Base-by-base conservation (phyloP, 352 stramenopile genomes). In the Phytophthora sansomeana region DNA sequence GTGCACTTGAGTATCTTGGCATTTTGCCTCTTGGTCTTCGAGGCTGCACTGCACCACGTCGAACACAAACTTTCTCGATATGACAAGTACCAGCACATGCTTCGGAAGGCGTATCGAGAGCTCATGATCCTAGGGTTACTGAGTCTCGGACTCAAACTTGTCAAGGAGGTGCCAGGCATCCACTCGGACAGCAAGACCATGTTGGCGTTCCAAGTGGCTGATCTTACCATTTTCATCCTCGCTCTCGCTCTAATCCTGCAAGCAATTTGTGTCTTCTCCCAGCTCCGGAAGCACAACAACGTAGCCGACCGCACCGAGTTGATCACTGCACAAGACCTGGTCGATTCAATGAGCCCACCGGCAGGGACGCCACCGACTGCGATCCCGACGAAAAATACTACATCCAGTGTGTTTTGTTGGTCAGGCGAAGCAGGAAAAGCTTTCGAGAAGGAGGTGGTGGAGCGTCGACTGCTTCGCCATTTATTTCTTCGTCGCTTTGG, bases 81-180 rank as follows among this genome's bases (percentile, higher is more conserved):
- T 55, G 75, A 77, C 42, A 92, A 90, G 67, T 92, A 89, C 54
- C 59, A 87, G 49, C 75, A 90, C 38, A 92, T 92, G 72, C 65
- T 90, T 29, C 82, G 73, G 21, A 91, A 91, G 50, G 73, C 70
- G 7, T 90, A 80, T 53, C 54, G 73, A 63, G 81, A 90, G 30
- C 72, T 90, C 29, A 89, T 89, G 81, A 57, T 89, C 16, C 69
- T 90, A 2, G 81, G 81, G 0, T 52, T 90, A 24, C 63, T 90
- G n/a, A 78, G 77, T 41, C 67, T 90, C n/a, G 49, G 65, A 9
- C 53, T 90, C 33, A 90, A 90, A 51, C 17, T 87, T 2, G 48
- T 77, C 48, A 83, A 87, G 47, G 79, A 87, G 24, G 26, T 76
- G 0, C 53, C 59, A 6, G 63, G 62, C 17, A 56, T 78, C 1